These are phyloP conservation scores for Vigna nakashimae DNA, from an alignment of 306 rosid species.

Conservation along the genomic window DNA sequence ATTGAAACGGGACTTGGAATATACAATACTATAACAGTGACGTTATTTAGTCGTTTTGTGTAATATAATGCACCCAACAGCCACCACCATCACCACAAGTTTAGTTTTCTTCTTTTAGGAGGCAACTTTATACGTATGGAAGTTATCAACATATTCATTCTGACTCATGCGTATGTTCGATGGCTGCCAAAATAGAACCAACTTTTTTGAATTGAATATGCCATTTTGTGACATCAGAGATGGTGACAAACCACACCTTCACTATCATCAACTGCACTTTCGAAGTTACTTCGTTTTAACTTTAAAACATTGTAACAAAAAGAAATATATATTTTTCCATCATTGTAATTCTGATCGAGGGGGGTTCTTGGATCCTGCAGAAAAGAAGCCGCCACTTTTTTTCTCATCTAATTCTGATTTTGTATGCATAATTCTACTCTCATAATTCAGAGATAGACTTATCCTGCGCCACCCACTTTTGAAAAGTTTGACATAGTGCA, in stretches of 20 bases:
- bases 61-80: not conserved
- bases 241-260: slow-evolving; percentile 38
- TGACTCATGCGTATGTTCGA: slow-evolving; percentile 19
- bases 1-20: not conserved
- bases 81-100: slow-evolving; percentile 19
- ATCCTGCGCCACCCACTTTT: slow-evolving; percentile 29
- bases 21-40: not conserved
- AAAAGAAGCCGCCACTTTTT: slow-evolving; percentile 25
- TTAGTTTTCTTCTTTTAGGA: slow-evolving; percentile 13
- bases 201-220: slow-evolving; percentile 42
- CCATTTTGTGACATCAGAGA: not conserved
- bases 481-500: slow-evolving; percentile 12
- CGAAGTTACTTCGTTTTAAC: slow-evolving; percentile 49
- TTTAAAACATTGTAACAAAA: not conserved
- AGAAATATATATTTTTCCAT: not conserved
- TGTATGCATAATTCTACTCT: slow-evolving; percentile 8
- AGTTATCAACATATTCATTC: slow-evolving; percentile 8
- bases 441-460: slow-evolving; percentile 14
- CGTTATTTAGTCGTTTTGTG: slow-evolving; percentile 24
- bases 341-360: not conserved
- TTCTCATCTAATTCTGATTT: slow-evolving; percentile 15
- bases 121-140: not conserved
- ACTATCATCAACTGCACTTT: slow-evolving; percentile 24
- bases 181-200: slow-evolving; percentile 51
- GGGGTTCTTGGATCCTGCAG: slow-evolving; percentile 27